Percentiles rank a stretch among this genome's conserved stretches.
Evolutionary conservation across 495 filamentous ascomycete species (phyloP).

Genomic region (Penicillium herquei): DNA sequence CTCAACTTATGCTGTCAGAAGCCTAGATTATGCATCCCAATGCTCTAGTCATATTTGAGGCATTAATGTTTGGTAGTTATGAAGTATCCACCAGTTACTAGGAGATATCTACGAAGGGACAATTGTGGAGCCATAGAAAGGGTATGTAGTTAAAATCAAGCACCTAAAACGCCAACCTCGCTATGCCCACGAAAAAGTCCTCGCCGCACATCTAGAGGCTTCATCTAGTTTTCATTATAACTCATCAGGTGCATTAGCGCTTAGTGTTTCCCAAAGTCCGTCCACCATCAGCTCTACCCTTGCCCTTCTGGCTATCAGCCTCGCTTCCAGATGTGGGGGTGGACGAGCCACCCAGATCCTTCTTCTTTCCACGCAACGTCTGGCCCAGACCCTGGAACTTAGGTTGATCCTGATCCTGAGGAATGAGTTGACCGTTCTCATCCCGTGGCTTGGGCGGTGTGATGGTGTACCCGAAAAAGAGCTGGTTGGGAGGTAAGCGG

Average conservation of each 20-base stretch:
- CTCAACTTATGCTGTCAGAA: background rate
- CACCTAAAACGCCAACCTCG: conserved; percentile 14
- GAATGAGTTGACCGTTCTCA: conserved; percentile 58
- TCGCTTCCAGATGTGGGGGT: conserved; percentile 39
- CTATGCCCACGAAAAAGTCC: conserved; percentile 22
- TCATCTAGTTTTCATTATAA: conserved; percentile 10
- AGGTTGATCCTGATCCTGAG: conserved; percentile 66
- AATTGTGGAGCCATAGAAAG: background rate
- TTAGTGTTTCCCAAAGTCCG: conserved; percentile 21
- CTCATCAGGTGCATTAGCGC: conserved; percentile 14
- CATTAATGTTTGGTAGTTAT: too few relatives aligned
- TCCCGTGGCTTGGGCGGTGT: conserved; percentile 81
- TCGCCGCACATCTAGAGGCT: conserved; percentile 13
- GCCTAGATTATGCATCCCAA: too few relatives aligned
- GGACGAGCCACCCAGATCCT: conserved; percentile 39
- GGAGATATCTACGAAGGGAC: background rate
- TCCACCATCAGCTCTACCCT: conserved; percentile 16
- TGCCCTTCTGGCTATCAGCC: conserved; percentile 29
- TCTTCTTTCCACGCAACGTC: conserved; percentile 69
- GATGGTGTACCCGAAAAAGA: conserved; percentile 95
- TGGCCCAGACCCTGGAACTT: conserved; percentile 87
- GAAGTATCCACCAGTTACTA: background rate
- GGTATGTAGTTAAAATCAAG: background rate
- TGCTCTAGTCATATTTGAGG: too few relatives aligned
- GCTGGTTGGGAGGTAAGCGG: conserved; percentile 78